Evolutionary conservation across 805 yeast species (phyloP).

Genomic region (Yarrowia bubula): DNA sequence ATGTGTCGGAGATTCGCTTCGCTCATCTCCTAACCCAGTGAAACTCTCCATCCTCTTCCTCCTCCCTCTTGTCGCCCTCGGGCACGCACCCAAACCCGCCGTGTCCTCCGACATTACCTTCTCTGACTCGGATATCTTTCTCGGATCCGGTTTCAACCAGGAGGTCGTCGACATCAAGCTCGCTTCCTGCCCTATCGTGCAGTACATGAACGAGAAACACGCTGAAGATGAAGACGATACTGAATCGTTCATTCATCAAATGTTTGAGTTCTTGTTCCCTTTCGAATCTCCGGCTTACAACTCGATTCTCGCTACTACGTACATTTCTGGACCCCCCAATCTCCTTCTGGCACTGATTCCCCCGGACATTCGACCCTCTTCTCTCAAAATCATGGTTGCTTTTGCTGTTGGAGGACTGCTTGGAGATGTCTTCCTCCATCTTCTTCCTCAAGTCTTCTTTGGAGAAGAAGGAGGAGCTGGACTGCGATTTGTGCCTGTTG

Average conservation of each 20-base stretch:
- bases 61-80: not conserved
- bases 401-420: constrained; percentile 75
- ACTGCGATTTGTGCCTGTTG: constrained; percentile 48
- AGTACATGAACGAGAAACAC: constrained; percentile 40
- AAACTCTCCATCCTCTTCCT: not conserved
- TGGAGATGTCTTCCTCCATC: constrained; percentile 71
- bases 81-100: not conserved
- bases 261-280: constrained; percentile 43
- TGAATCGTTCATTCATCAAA: constrained; percentile 40
- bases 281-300: constrained; percentile 55
- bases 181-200: constrained; percentile 44
- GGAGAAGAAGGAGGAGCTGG: constrained; percentile 45
- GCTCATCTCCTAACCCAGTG: not conserved
- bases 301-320: constrained; percentile 60
- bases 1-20: too few relatives aligned
- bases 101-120: not conserved
- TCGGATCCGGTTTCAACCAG: constrained; percentile 26
- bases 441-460: constrained; percentile 65
- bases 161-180: constrained; percentile 1
- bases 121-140: not conserved
- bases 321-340: constrained; percentile 66
- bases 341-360: constrained; percentile 57
- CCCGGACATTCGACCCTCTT: constrained; percentile 51
- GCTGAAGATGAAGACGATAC: constrained; percentile 30
- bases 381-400: constrained; percentile 55